Evolutionary conservation across 192 early-diverging fungal genomes (phyloP).

Genomic region (Coemansia sp.): DNA sequence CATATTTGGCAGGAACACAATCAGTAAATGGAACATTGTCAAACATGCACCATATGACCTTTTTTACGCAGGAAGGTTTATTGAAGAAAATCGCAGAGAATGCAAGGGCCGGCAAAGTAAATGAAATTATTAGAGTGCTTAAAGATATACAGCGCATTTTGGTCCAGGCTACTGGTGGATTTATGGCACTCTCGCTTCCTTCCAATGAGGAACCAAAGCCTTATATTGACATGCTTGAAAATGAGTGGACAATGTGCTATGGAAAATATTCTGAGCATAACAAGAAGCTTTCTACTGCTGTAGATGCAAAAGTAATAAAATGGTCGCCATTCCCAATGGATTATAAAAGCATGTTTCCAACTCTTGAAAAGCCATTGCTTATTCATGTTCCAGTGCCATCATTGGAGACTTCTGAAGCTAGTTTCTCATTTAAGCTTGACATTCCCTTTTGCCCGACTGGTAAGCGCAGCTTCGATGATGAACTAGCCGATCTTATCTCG

Average conservation of each 20-base stretch:
- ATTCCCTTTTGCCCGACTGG: conserved; percentile 21
- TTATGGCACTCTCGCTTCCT: conserved; percentile 26
- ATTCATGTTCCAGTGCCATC: conserved; percentile 54
- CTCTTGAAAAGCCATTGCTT: conserved; percentile 37
- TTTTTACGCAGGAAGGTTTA: conserved; percentile 70
- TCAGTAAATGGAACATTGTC: conserved; percentile 36
- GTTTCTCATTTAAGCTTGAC: conserved; percentile 49
- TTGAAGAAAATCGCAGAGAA: conserved; percentile 56
- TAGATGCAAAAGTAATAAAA: neutral
- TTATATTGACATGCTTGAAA: conserved; percentile 17
- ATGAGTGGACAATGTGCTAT: conserved; percentile 28
- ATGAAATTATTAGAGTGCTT: conserved; percentile 12
- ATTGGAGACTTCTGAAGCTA: conserved; percentile 47
- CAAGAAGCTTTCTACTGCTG: neutral
- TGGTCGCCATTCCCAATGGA: conserved; percentile 47
- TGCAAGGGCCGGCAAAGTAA: conserved; percentile 8
- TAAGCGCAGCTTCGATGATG: conserved; percentile 24
- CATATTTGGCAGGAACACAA: conserved; percentile 39
- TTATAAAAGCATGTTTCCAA: conserved; percentile 44
- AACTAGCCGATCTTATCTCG: conserved; percentile 41
- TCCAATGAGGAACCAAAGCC: conserved; percentile 10
- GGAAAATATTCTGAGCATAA: neutral
- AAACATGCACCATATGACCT: conserved; percentile 63
- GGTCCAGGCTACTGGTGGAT: conserved; percentile 12
- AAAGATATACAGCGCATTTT: conserved; percentile 17